These are phyloP conservation scores for Petunia hybrid DNA, from an alignment of 305 asterid genomes.

Conservation along the genomic window DNA sequence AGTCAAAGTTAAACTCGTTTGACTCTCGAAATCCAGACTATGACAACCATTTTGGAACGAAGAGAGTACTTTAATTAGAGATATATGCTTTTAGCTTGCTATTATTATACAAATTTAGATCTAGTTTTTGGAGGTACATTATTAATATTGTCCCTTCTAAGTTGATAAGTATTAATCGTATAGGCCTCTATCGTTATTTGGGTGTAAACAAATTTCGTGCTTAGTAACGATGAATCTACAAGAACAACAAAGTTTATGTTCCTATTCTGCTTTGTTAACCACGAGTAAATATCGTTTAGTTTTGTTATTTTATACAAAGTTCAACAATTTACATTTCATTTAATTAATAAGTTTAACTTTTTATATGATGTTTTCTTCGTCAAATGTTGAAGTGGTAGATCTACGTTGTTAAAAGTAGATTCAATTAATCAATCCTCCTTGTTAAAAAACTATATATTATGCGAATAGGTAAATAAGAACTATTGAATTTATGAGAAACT, in stretches of 20 bases:
- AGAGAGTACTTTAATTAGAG: not conserved
- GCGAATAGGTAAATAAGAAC: too few relatives aligned
- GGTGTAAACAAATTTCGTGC: not conserved
- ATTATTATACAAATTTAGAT: not conserved
- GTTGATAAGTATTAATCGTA: slow-evolving; percentile 17
- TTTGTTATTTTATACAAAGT: not conserved
- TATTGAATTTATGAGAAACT: too few relatives aligned
- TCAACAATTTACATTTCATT: too few relatives aligned
- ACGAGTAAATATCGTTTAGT: not conserved
- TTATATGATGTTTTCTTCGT: too few relatives aligned
- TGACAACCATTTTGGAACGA: too few relatives aligned
- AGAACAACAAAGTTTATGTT: slow-evolving; percentile 17
- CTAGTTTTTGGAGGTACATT: slow-evolving; percentile 15
- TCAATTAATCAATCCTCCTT: too few relatives aligned
- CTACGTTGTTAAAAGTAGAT: too few relatives aligned
- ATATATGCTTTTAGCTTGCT: not conserved
- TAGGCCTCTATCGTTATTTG: not conserved
- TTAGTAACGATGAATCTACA: slow-evolving; percentile 2
- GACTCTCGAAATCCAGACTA: too few relatives aligned
- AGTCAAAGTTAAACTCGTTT: too few relatives aligned
- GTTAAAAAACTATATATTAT: too few relatives aligned
- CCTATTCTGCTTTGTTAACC: slow-evolving; percentile 1
- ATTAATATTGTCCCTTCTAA: not conserved
- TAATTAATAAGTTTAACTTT: too few relatives aligned
- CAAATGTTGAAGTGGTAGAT: too few relatives aligned